These are phyloP conservation scores for Cardiosporidium cionae DNA, from an alignment of 169 alveolate species.

Conservation along the genomic window DNA sequence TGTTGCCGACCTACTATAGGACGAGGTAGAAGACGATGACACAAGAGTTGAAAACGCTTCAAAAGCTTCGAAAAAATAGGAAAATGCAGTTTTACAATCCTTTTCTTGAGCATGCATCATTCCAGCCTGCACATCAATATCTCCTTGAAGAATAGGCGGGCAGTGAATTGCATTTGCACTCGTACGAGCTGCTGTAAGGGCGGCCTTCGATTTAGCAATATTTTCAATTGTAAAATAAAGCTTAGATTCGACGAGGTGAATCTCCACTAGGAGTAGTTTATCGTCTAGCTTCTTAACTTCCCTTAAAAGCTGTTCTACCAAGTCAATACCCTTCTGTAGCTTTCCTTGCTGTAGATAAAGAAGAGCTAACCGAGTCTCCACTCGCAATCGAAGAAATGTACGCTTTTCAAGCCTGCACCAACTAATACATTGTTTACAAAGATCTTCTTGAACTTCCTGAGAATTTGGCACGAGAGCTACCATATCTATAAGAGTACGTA, in stretches of 20 bases:
- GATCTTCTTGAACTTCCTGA: constrained; percentile 57
- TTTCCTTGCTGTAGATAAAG: constrained; percentile 40
- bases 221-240: constrained; percentile 73
- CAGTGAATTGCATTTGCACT: constrained; percentile 86
- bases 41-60: constrained; percentile 78
- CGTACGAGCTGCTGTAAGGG: constrained; percentile 88
- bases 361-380: constrained; percentile 75
- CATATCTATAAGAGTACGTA: constrained; percentile 39
- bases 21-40: neutral
- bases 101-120: constrained; percentile 32
- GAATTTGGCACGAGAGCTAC: constrained; percentile 51
- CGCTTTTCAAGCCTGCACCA: constrained; percentile 83
- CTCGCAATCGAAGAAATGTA: constrained; percentile 77
- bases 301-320: constrained; percentile 56
- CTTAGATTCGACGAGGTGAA: constrained; percentile 80
- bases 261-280: constrained; percentile 80
- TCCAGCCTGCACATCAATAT: constrained; percentile 61
- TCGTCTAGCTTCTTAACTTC: constrained; percentile 90
- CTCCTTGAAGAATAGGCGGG: constrained; percentile 86
- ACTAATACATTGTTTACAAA: constrained; percentile 75
- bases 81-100: constrained; percentile 87
- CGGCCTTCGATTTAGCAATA: constrained; percentile 74
- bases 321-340: constrained; percentile 57
- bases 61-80: constrained; percentile 89
- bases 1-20: neutral